Conservation (phyloP, 495 filamentous ascomycete genomes). For the Penicillium steckii region DNA sequence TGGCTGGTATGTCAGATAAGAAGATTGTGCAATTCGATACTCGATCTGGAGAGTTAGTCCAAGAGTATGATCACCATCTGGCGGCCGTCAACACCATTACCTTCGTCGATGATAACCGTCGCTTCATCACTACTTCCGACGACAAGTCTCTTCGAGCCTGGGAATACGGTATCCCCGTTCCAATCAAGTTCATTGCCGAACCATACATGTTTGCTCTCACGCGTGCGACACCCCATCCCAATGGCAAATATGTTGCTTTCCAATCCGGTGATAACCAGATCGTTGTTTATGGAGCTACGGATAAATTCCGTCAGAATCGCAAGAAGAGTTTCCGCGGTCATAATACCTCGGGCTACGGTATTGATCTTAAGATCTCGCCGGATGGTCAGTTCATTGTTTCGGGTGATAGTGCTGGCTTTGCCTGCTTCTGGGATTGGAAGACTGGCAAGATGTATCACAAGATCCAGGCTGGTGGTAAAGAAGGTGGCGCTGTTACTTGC, state of each 20-base stretch:
- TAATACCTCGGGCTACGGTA: constrained; percentile 90
- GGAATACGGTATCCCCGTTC: constrained; percentile 95
- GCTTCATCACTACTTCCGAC: constrained; percentile 97
- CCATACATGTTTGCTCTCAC: constrained; percentile 95
- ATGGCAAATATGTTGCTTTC: constrained; percentile 88
- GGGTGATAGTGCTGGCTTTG: constrained; percentile 82
- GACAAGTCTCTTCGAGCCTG: constrained; percentile 94
- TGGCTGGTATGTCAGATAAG: constrained; percentile 96
- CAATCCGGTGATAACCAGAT: constrained; percentile 95
- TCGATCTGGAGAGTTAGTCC: constrained; percentile 76
- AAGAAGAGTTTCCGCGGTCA: constrained; percentile 97
- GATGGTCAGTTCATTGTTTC: constrained; percentile 85
- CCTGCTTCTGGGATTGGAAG: constrained; percentile 99
- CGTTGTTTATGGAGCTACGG: constrained; percentile 86
- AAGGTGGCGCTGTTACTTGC: constrained; percentile 69
- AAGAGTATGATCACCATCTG: constrained; percentile 98
- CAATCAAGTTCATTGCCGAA: constrained; percentile 88
- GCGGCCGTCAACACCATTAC: constrained; percentile 97
- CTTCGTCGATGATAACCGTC: constrained; percentile 89
- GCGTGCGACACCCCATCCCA: constrained; percentile 76
- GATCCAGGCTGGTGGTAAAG: constrained; percentile 68
- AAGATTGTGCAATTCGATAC: constrained; percentile 98
- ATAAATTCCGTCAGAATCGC: constrained; percentile 94
- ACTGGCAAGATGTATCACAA: constrained; percentile 98
- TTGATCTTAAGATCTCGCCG: constrained; percentile 83